phyloP scores from a whole-genome alignment of 805 yeast species.

The Zygosaccharomyces kombuchaensis region DNA sequence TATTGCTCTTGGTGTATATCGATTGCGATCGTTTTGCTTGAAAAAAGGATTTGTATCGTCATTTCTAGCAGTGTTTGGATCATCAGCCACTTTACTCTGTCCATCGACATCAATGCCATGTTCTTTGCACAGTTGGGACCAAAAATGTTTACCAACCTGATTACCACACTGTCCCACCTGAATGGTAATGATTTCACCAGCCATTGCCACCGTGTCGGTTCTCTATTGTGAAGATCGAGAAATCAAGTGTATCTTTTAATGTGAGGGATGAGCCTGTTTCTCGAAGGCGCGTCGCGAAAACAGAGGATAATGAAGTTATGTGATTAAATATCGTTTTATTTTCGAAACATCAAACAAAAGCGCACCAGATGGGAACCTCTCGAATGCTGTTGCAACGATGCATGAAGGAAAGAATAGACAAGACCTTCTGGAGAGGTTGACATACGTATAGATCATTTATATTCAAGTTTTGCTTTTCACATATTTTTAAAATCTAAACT shows the following conservation, averaged over 20 bases:
- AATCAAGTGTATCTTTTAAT: conserved; percentile 1
- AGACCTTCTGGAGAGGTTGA: background rate
- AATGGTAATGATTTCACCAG: conserved; percentile 64
- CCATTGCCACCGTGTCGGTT: conserved; percentile 31
- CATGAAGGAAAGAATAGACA: background rate
- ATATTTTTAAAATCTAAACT: background rate
- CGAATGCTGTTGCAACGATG: background rate
- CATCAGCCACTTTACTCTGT: conserved; percentile 16
- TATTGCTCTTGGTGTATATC: conserved; percentile 85
- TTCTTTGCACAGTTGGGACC: conserved; percentile 83
- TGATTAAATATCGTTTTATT: conserved; percentile 1
- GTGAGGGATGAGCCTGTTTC: background rate
- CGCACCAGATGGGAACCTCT: background rate
- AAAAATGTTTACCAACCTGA: conserved; percentile 87
- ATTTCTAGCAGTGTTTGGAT: conserved; percentile 34
- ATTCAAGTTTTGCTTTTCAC: background rate
- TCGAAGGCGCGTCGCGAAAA: conserved; percentile 1
- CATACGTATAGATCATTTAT: background rate
- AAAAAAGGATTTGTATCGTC: conserved; percentile 86
- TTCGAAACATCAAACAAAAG: background rate
- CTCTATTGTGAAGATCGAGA: background rate
- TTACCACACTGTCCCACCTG: conserved; percentile 92
- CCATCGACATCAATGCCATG: conserved; percentile 64
- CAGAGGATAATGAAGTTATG: background rate
- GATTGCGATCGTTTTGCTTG: conserved; percentile 64